Percentiles rank a stretch among this genome's conserved stretches.
phyloP scores from a whole-genome alignment of 352 stramenopile species.

The Globisporangium alternatum region DNA sequence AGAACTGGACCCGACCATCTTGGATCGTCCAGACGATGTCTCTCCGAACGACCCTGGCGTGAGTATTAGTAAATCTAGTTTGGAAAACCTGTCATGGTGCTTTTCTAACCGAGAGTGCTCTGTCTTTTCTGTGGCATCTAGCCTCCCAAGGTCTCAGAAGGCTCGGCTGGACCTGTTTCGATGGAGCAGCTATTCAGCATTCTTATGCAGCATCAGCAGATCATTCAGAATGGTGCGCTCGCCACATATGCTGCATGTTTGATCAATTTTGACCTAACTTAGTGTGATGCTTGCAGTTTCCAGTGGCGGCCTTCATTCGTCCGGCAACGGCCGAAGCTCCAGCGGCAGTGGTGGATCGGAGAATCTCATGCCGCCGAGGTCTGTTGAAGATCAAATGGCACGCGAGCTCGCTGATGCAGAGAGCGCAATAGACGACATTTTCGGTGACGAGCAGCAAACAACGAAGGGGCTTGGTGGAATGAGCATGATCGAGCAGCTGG shows the following conservation, averaged over 20 bases:
- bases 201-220: conserved; percentile 86
- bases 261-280: background rate
- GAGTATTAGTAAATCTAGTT: conserved; percentile 19
- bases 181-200: conserved; percentile 88
- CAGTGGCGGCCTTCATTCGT: conserved; percentile 13
- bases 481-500: conserved; percentile 86
- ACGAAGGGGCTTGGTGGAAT: conserved; percentile 66
- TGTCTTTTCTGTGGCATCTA: conserved; percentile 17
- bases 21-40: conserved; percentile 70
- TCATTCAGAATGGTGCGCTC: conserved; percentile 75
- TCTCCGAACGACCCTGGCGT: conserved; percentile 81
- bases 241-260: background rate
- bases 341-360: conserved; percentile 24
- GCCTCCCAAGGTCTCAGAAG: conserved; percentile 32
- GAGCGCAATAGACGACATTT: conserved; percentile 82
- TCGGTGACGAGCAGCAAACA: conserved; percentile 73
- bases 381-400: conserved; percentile 84
- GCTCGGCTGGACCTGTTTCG: conserved; percentile 50
- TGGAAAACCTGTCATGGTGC: background rate
- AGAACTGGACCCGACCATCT: conserved; percentile 49
- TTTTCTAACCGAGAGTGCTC: background rate
- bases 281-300: conserved; percentile 35
- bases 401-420: conserved; percentile 74
- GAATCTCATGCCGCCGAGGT: conserved; percentile 26
- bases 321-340: conserved; percentile 10